Conservation (phyloP, 2,329 filamentous ascomycete genomes). For the Aspergillus sp. region DNA sequence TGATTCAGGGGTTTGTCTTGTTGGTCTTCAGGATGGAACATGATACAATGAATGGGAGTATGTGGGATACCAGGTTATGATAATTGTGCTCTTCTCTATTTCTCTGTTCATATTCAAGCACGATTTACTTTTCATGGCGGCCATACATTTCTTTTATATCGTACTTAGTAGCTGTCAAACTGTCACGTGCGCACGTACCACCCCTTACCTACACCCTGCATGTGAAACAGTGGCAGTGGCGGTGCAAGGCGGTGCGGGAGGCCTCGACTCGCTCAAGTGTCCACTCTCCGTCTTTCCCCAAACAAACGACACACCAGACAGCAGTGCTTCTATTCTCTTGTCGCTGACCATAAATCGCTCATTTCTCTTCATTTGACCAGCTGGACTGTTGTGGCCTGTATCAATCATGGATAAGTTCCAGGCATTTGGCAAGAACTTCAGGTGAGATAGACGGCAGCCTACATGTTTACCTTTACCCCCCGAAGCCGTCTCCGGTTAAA, state of each 20-base stretch:
- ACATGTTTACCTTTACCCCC: constrained; percentile 9
- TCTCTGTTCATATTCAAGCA: neutral
- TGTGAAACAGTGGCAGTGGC: constrained; percentile 29
- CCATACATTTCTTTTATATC: neutral
- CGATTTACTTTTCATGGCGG: neutral
- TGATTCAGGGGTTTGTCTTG: neutral
- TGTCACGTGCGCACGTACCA: neutral
- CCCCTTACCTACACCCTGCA: neutral
- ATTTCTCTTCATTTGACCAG: neutral
- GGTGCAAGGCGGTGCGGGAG: constrained; percentile 20
- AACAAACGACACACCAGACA: constrained; percentile 6
- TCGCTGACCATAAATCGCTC: neutral
- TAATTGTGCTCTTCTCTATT: neutral
- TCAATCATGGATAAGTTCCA: constrained; percentile 68
- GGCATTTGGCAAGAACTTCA: constrained; percentile 70
- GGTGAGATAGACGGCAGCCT: constrained; percentile 46
- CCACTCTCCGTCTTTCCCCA: neutral
- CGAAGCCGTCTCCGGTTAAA: neutral
- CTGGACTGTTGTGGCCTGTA: constrained; percentile 11
- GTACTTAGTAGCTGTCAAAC: neutral
- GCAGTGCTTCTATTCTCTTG: neutral
- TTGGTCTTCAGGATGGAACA: neutral
- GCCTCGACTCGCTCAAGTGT: constrained; percentile 5
- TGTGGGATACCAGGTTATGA: neutral
- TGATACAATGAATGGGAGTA: constrained; percentile 1